Evolutionary conservation across 2,329 filamentous ascomycete species (phyloP).

Genomic region (Exophiala sideris): DNA sequence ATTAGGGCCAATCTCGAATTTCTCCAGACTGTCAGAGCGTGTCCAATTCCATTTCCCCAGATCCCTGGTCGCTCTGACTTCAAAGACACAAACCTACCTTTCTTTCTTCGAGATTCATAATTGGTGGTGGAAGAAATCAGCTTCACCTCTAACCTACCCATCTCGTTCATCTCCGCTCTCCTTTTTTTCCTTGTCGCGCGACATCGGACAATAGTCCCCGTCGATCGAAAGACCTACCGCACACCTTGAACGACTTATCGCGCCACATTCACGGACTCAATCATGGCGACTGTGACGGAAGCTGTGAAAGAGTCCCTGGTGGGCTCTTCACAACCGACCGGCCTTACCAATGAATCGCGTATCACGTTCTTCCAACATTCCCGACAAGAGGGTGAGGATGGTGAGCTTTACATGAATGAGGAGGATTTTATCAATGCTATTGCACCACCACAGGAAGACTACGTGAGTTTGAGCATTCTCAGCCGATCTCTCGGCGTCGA

Average conservation of each 20-base stretch:
- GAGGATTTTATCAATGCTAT: slow-evolving; percentile 90
- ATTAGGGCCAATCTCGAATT: neutral
- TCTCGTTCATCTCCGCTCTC: neutral
- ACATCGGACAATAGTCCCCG: neutral
- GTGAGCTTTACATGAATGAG: slow-evolving; percentile 74
- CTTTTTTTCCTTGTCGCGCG: neutral
- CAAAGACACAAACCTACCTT: neutral
- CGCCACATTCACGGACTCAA: neutral
- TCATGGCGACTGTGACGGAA: slow-evolving; percentile 57
- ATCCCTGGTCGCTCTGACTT: neutral
- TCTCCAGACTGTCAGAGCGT: neutral
- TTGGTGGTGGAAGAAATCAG: neutral
- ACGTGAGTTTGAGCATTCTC: slow-evolving; percentile 58
- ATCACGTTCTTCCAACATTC: slow-evolving; percentile 74
- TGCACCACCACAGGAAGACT: slow-evolving; percentile 82
- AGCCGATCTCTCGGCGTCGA: slow-evolving; percentile 1
- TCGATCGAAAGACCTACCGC: neutral
- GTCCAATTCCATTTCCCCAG: neutral
- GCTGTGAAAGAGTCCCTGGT: slow-evolving; percentile 77
- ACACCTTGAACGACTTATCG: neutral
- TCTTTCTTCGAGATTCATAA: neutral
- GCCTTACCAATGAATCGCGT: slow-evolving; percentile 72
- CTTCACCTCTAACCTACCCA: neutral
- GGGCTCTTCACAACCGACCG: slow-evolving; percentile 56
- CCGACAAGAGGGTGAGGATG: slow-evolving; percentile 64